phyloP scores from a whole-genome alignment of 2,329 filamentous ascomycete species.

The Trichothecium sympodiale region DNA sequence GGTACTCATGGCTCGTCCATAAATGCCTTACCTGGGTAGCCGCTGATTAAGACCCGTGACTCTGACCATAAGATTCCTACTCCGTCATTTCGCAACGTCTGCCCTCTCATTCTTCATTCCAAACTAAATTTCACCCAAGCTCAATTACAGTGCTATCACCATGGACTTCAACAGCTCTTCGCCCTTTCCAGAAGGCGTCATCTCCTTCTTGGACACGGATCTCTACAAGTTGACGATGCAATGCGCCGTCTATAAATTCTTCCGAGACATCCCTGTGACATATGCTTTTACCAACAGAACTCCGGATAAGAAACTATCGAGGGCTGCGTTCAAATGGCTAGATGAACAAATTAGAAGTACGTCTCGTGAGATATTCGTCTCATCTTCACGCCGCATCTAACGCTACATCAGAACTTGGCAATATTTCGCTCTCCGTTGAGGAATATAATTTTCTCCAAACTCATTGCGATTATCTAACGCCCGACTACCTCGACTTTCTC shows the following conservation, averaged over 20 bases:
- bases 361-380: constrained; percentile 13
- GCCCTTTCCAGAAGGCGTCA: constrained; percentile 63
- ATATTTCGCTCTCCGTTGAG: constrained; percentile 66
- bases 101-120: constrained; percentile 15
- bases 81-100: constrained; percentile 1
- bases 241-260: constrained; percentile 89
- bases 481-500: constrained; percentile 71
- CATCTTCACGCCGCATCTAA: background rate
- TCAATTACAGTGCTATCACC: background rate
- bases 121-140: constrained; percentile 1
- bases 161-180: constrained; percentile 60
- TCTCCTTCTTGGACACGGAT: constrained; percentile 71
- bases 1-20: too few species aligned
- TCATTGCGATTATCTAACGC: constrained; percentile 69
- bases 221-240: constrained; percentile 99
- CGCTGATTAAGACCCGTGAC: too few species aligned
- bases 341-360: constrained; percentile 68
- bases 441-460: constrained; percentile 70
- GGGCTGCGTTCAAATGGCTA: constrained; percentile 77
- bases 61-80: too few species aligned
- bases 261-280: constrained; percentile 69
- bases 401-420: constrained; percentile 55
- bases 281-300: constrained; percentile 96
- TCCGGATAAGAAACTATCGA: constrained; percentile 80
- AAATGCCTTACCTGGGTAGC: too few species aligned